phyloP scores from a whole-genome alignment of 352 stramenopile species.

The Phytophthora multivora region DNA sequence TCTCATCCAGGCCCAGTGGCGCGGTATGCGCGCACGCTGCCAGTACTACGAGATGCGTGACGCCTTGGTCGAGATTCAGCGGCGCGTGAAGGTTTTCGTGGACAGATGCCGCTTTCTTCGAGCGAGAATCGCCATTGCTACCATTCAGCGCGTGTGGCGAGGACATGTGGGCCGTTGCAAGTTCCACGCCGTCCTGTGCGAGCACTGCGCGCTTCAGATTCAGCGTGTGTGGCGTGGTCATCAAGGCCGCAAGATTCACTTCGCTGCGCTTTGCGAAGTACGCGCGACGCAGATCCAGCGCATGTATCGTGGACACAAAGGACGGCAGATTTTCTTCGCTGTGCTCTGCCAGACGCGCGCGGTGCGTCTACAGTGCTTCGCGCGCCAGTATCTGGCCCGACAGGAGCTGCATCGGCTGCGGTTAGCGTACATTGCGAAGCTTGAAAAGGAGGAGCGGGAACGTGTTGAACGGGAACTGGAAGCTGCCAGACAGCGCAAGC shows the following conservation, averaged over 20 bases:
- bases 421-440: slow-evolving; percentile 40
- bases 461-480: slow-evolving; percentile 39
- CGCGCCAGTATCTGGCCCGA: slow-evolving; percentile 43
- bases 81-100: slow-evolving; percentile 54
- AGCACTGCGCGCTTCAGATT: slow-evolving; percentile 45
- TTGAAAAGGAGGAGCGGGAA: slow-evolving; percentile 42
- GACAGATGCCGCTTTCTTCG: slow-evolving; percentile 40
- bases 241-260: slow-evolving; percentile 34
- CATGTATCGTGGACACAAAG: slow-evolving; percentile 44
- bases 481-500: slow-evolving; percentile 30
- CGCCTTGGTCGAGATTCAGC: slow-evolving; percentile 55
- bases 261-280: slow-evolving; percentile 33
- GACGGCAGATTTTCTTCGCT: slow-evolving; percentile 38
- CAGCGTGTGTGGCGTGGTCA: slow-evolving; percentile 50
- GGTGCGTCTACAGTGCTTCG: slow-evolving; percentile 55
- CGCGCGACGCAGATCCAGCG: slow-evolving; percentile 55
- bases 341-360: slow-evolving; percentile 48
- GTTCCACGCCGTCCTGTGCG: slow-evolving; percentile 35
- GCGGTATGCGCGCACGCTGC: slow-evolving; percentile 45
- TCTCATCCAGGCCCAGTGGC: slow-evolving; percentile 69
- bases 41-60: slow-evolving; percentile 38
- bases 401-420: slow-evolving; percentile 37
- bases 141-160: slow-evolving; percentile 49
- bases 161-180: slow-evolving; percentile 44
- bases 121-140: slow-evolving; percentile 17